These are phyloP conservation scores for Pseudevernia furfuracea DNA, from an alignment of 495 filamentous ascomycete species.

Conservation along the genomic window DNA sequence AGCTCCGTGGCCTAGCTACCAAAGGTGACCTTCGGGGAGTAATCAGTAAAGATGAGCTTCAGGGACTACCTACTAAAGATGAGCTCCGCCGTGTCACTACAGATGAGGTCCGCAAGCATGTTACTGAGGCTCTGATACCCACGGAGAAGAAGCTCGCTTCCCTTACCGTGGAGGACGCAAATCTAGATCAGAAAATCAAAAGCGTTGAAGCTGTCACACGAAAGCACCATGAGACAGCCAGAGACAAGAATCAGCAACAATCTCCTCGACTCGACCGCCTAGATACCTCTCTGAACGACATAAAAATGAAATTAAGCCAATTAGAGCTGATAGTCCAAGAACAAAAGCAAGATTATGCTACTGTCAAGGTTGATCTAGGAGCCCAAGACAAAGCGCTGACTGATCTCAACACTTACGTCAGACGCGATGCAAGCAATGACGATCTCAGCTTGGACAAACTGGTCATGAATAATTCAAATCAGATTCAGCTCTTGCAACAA, in stretches of 20 bases:
- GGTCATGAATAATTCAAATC: neutral
- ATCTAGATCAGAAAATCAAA: neutral
- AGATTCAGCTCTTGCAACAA: neutral
- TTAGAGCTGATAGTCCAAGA: neutral
- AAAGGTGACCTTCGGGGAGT: neutral
- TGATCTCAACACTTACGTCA: neutral
- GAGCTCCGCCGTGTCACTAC: neutral
- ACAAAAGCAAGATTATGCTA: neutral
- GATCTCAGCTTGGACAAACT: neutral
- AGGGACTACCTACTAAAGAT: neutral
- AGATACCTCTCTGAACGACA: neutral
- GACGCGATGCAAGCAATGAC: neutral
- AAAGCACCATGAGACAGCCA: neutral
- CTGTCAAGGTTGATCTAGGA: neutral
- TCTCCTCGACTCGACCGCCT: neutral
- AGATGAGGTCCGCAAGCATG: constrained; percentile 5
- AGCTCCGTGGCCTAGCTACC: neutral
- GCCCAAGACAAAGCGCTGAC: neutral
- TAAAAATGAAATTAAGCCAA: neutral
- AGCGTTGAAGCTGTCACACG: neutral
- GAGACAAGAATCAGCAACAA: neutral
- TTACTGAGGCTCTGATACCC: constrained; percentile 2
- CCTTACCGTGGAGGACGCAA: neutral
- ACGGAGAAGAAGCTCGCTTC: neutral
- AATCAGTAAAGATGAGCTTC: constrained; percentile 2